Base-by-base conservation (phyloP, 345 rosid species). In the Atalantia buxifolia region DNA sequence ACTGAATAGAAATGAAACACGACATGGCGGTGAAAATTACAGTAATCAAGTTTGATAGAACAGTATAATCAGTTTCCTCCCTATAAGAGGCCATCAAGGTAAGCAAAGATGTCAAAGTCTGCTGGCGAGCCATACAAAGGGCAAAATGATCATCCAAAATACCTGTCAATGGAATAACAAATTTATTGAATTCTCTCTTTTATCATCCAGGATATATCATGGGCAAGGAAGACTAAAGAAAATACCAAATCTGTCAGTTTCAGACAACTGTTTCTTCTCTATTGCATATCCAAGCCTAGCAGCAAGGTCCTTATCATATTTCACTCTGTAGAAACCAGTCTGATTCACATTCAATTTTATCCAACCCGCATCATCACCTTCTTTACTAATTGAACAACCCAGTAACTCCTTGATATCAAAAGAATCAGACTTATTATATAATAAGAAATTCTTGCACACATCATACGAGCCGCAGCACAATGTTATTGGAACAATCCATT, bases 401-500 rank as follows among this genome's bases (percentile, higher is more conserved):
- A 81, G 79, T 19, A 85, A 65, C 61, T 88, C 91, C 71, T 82
- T 83, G 57, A 82, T 74, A 72, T 88, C 93, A 68, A 82, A 81
- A 71, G 86, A 76, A 83, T 83, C 87, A 5, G 93, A 85, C 83
- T 89, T 91, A 68, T 90, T 82, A 86, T 94, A 87, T 80, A 96
- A 81, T 36, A 96, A 82, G 82, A 94, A 90, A 84, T 80, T 96
- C 83, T 92, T 89, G 81, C 77, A 81, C 69, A 25, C 80, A 77
- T 90, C 87, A 84, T 94, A 94, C 40, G 99, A 92, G 60, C 94
- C 91, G 80, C 87, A 88, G 75, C 93, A 94, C 71, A 92, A 76
- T 61, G 97, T 92, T 84, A 94, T 82, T 30, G 99, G 99, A 66
- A 96, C 98, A 83, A 91, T 90, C 99, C 99, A 96, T n/a, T 89